Evolutionary conservation across 2,329 filamentous ascomycete species (phyloP), one percentile per base, ranked within the genome.

Genomic region (Blumeria graminis): DNA sequence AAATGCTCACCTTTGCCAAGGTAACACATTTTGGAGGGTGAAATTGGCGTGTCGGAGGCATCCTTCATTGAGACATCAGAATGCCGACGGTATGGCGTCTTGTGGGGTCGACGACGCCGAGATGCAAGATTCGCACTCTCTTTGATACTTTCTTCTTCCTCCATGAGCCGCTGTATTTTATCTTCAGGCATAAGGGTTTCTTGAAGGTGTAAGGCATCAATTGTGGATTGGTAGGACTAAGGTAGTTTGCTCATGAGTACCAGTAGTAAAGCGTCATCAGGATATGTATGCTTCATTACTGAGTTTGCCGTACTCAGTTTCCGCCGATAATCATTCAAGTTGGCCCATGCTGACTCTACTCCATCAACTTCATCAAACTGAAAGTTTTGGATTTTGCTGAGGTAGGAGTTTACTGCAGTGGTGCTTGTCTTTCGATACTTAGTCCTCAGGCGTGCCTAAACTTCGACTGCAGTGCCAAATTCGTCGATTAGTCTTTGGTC

Each of bases 1-100:
- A 36, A 54, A 28, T 54, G 34, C 4, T 39, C 34, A 14, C 51
- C 34, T 38, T 39, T 54, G 14, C 51, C 38, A 54, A 54, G 14
- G n/a, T 54, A 54, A 54, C 51, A 54, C 51, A 54, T 54, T 54
- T 54, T 54, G 16, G 51, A 54, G 1, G 51, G 51, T 6, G 33
- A 38, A 11, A 54, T 39, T 35, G 14, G 34, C 18, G 11, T 39
- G n/a, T 54, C 33, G 22, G 51, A 54, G 33, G 33, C 32, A 34
- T 52, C 50, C 41, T 34, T 52, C 50, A 52, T 52, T 34, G 6
- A 52, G 11, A 54, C 51, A 14, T 54, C 51, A 39, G 51, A 54
- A 54, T 54, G 6, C 16, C 34, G 32, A 18, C 51, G 13, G 6
- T 22, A 33, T 14, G 51, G 32, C 5, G 34, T 54, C 34, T 39